A percentile compares a stretch with the other conserved stretches of the same genome.
Evolutionary conservation across 108 stramenopile genomes (phyloP).

Genomic region (Craspedostauros australis): DNA sequence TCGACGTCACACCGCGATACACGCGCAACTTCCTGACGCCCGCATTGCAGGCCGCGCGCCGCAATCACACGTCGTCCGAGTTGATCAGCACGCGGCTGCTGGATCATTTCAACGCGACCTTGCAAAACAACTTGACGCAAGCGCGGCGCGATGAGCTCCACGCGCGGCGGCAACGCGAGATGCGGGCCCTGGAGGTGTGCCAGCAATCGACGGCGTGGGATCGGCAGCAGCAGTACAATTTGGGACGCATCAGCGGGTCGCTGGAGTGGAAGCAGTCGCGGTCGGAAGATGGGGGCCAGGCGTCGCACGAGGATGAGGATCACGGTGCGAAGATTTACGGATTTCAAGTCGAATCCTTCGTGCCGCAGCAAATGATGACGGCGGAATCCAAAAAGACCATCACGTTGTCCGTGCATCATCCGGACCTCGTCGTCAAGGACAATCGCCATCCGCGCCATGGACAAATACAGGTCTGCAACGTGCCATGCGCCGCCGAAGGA

Average conservation of each 20-base stretch:
- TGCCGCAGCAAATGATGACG: too few relatives aligned
- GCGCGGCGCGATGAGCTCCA: constrained; percentile 17
- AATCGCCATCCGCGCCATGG: too few relatives aligned
- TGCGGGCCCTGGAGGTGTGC: constrained; percentile 11
- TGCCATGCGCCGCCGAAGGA: too few relatives aligned
- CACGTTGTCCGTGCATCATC: too few relatives aligned
- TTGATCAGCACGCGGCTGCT: constrained; percentile 17
- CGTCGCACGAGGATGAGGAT: too few relatives aligned
- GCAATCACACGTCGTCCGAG: constrained; percentile 39
- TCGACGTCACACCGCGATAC: constrained; percentile 91
- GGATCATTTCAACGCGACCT: constrained; percentile 30
- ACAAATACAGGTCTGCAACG: too few relatives aligned
- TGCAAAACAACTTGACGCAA: constrained; percentile 8
- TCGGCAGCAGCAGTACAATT: constrained; percentile 25
- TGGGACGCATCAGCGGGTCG: constrained; percentile 63
- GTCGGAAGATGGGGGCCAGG: constrained; percentile 56
- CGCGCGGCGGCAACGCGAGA: constrained; percentile 15
- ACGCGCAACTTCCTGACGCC: constrained; percentile 55
- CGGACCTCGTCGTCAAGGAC: too few relatives aligned
- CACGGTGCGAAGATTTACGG: too few relatives aligned
- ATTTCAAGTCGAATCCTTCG: too few relatives aligned
- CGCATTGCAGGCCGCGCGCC: constrained; percentile 62
- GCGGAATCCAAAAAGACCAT: too few relatives aligned
- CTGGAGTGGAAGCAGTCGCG: constrained; percentile 64
- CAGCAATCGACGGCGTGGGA: constrained; percentile 36